Evolutionary conservation across 2,329 filamentous ascomycete genomes (phyloP), one percentile per base, ranked within the genome.

Genomic region (Microcyclosporella mali): DNA sequence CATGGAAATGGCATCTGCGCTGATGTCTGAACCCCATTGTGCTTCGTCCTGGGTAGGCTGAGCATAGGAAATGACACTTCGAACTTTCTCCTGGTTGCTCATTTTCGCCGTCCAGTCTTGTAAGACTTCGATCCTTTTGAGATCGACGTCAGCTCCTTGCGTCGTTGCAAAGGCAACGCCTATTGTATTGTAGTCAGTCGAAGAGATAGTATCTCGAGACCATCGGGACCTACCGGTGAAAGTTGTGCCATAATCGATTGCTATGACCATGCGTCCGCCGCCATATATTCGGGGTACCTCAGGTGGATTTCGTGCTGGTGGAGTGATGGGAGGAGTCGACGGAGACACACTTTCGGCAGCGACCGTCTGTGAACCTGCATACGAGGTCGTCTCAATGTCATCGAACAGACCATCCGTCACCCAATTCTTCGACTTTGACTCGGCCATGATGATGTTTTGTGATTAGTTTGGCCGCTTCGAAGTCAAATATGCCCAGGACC

Each of bases 1-100:
- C 21, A 38, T 28, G 3, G 36, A 28, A 21, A 30, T 25, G 2
- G 36, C 36, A 16, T 25, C 27, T 16, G 28, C 21, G 36, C 19
- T 38, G 12, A 38, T 16, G 12, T 38, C 36, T 10, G 36, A 25
- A 6, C 36, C 36, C 36, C 36, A 38, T 38, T 38, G 36, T 11
- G 10, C 21, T 11, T 28, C 36, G 14, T 25, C 36, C 12, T 29
- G 19, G 6, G 16, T 7, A 3, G 36, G 21, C 12, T 38, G 4
- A 2, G 36, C 25, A 12, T 38, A 38, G 14, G 36, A 38, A 25
- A 38, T 38, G 2, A 38, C 36, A 12, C 36, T 38, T 3, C 19
- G 36, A 11, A 38, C 36, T 17, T 38, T 28, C 15, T 28, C 12
- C 11, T 25, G 36, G 21, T 38, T 38, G n/a, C 21, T 30, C 36